Percentiles rank a stretch among this genome's conserved stretches.
These are phyloP conservation scores for Leptographium flavum DNA, from an alignment of 2,329 filamentous ascomycete genomes.

Conservation along the genomic window DNA sequence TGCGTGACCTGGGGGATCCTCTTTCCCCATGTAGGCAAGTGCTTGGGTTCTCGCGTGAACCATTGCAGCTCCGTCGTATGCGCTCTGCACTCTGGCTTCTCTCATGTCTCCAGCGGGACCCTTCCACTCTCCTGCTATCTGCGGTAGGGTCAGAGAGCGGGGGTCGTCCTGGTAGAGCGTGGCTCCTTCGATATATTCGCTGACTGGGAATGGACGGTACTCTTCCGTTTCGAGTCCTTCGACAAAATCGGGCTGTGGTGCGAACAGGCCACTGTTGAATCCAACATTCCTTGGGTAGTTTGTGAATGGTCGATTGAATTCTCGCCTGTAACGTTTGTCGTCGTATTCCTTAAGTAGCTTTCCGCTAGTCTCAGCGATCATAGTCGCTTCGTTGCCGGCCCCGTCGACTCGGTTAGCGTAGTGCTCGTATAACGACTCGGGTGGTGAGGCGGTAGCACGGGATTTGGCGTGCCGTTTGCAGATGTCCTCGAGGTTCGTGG, in stretches of 20 bases:
- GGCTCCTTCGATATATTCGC: constrained; percentile 1
- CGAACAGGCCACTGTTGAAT: neutral
- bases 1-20: constrained; percentile 11
- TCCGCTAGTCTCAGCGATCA: neutral
- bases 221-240: neutral
- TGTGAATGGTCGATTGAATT: neutral
- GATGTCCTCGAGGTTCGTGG: neutral
- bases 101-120: constrained; percentile 6
- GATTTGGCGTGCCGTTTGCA: neutral
- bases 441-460: neutral
- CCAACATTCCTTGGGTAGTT: neutral
- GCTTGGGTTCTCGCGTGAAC: constrained; percentile 16
- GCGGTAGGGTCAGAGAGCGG: constrained; percentile 15
- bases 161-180: constrained; percentile 11
- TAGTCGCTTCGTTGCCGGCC: neutral
- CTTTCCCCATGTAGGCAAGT: constrained; percentile 10
- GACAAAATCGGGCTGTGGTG: neutral
- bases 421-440: neutral
- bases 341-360: neutral
- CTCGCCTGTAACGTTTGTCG: neutral
- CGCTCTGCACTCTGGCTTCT: constrained; percentile 10
- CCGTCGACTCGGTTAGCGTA: neutral
- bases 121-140: constrained; percentile 16
- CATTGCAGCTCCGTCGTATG: constrained; percentile 15
- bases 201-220: neutral